phyloP scores from a whole-genome alignment of 331 rosid genomes.

The Arachis monticola region DNA sequence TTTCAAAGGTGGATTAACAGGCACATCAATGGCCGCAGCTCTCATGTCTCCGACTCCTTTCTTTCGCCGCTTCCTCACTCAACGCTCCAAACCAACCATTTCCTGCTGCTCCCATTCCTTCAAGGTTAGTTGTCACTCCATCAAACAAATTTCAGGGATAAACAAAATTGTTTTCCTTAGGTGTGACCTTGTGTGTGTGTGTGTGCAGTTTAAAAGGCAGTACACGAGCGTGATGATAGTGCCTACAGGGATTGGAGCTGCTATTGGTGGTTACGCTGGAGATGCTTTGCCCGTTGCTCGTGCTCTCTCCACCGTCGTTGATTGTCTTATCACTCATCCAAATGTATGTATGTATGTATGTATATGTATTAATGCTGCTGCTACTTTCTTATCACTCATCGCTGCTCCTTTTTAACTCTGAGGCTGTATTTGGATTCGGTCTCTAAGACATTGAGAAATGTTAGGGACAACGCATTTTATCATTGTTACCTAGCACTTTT shows the following conservation, averaged over 20 bases:
- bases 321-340: conserved; percentile 90
- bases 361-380: no score
- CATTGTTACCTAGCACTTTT: no score
- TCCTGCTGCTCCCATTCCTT: conserved; percentile 46
- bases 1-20: no score
- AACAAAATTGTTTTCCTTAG: background rate
- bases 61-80: conserved; percentile 10
- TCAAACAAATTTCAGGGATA: background rate
- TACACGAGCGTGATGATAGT: conserved; percentile 89
- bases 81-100: conserved; percentile 33
- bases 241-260: conserved; percentile 84
- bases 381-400: no score
- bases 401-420: no score
- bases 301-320: conserved; percentile 75
- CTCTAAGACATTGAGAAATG: no score
- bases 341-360: conserved; percentile 60
- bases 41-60: conserved; percentile 44
- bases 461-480: no score
- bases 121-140: conserved; percentile 50
- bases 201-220: conserved; percentile 63
- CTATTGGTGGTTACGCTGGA: conserved; percentile 91
- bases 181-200: background rate
- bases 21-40: background rate
- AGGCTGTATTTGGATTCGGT: no score
- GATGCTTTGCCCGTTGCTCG: conserved; percentile 91